Percentiles rank a stretch among this genome's conserved stretches.
phyloP scores from a whole-genome alignment of 2,329 filamentous ascomycete species.

The Didymella keratinophila region DNA sequence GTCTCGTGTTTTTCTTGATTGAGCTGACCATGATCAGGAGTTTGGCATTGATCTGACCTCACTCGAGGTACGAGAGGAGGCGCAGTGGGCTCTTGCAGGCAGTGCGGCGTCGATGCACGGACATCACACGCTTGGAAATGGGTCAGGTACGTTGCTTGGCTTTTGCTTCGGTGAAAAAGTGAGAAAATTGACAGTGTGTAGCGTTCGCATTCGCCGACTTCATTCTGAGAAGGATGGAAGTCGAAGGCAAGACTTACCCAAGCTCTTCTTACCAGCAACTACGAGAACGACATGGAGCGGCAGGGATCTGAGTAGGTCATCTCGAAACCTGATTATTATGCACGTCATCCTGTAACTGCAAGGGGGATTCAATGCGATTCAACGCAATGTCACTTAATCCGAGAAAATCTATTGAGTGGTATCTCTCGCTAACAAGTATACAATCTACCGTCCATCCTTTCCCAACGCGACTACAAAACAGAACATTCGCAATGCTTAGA shows the following conservation, averaged over 20 bases:
- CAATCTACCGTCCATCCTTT: neutral
- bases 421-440: neutral
- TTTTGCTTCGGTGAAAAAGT: too few species aligned
- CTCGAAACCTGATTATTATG: neutral
- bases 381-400: too few species aligned
- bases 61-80: slow-evolving; percentile 6
- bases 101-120: slow-evolving; percentile 12
- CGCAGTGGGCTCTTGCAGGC: slow-evolving; percentile 14
- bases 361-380: too few species aligned
- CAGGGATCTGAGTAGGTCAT: neutral
- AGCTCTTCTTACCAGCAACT: slow-evolving; percentile 1
- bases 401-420: neutral
- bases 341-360: too few species aligned
- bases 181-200: neutral
- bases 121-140: neutral
- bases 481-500: slow-evolving; percentile 8
- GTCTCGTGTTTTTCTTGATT: neutral
- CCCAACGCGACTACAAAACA: neutral
- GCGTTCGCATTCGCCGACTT: slow-evolving; percentile 13
- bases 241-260: slow-evolving; percentile 8
- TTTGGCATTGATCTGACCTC: slow-evolving; percentile 2
- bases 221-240: neutral
- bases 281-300: neutral
- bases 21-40: neutral
- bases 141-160: neutral